Evolutionary conservation across 2,329 filamentous ascomycete genomes (phyloP).

Genomic region (Claviceps citrina): DNA sequence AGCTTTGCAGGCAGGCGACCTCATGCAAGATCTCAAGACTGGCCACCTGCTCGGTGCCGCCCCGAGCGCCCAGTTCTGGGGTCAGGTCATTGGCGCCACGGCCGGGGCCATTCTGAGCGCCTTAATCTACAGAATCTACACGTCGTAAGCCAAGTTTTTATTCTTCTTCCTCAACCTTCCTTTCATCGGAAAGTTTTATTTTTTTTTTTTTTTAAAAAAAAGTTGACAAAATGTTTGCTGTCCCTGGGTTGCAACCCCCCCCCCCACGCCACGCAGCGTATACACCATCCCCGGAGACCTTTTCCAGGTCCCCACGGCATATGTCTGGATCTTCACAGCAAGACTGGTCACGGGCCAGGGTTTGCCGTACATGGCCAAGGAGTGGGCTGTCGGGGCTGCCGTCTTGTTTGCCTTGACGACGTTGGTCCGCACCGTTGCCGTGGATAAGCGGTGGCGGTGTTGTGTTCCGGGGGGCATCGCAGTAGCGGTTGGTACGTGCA

Average conservation of each 20-base stretch:
- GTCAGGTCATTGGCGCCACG: slow-evolving; percentile 80
- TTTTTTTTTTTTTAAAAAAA: too few relatives aligned
- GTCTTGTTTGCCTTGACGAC: slow-evolving; percentile 60
- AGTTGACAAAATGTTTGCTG: too few relatives aligned
- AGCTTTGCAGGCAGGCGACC: slow-evolving; percentile 84
- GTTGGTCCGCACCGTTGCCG: slow-evolving; percentile 45
- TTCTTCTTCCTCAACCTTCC: too few relatives aligned
- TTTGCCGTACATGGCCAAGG: slow-evolving; percentile 65
- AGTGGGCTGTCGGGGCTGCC: slow-evolving; percentile 65
- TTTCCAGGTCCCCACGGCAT: slow-evolving; percentile 87
- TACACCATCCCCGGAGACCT: slow-evolving; percentile 78
- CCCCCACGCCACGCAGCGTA: too few relatives aligned
- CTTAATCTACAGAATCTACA: slow-evolving; percentile 78
- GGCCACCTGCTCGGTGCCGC: slow-evolving; percentile 84
- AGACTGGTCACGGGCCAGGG: slow-evolving; percentile 83
- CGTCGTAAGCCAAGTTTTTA: slow-evolving; percentile 28
- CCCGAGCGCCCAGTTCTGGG: slow-evolving; percentile 91
- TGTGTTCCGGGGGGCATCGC: slow-evolving; percentile 86
- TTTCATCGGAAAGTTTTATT: too few relatives aligned
- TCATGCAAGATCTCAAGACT: slow-evolving; percentile 95
- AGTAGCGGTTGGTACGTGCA: slow-evolving; percentile 64
- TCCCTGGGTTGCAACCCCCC: too few relatives aligned
- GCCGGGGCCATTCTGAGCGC: slow-evolving; percentile 77
- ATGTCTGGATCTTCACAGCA: slow-evolving; percentile 96
- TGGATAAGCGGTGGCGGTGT: slow-evolving; percentile 48